Evolutionary conservation across 2,329 filamentous ascomycete species (phyloP).

Genomic region (Paecilomyces variotii): DNA sequence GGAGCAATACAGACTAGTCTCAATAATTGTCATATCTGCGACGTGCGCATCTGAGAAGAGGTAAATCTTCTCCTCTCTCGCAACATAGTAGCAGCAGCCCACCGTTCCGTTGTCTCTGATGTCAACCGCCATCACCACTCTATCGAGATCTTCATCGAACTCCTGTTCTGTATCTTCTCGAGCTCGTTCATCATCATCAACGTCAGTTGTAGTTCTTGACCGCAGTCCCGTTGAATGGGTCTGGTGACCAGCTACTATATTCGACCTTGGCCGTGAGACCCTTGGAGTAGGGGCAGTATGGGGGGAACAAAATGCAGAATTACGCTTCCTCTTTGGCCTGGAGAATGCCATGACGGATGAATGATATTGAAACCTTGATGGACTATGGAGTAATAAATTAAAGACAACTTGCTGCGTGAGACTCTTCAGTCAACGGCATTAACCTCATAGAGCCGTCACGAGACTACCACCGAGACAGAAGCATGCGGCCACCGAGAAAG

Average conservation of each 20-base stretch:
- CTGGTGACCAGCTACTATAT: neutral
- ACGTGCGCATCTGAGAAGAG: slow-evolving; percentile 69
- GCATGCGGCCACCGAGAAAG: too few species aligned
- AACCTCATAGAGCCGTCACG: neutral
- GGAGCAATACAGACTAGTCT: slow-evolving; percentile 38
- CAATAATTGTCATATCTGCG: slow-evolving; percentile 61
- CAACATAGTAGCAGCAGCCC: slow-evolving; percentile 78
- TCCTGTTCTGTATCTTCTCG: slow-evolving; percentile 11
- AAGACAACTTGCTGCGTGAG: neutral
- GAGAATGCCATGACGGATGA: neutral
- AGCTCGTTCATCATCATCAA: slow-evolving; percentile 16
- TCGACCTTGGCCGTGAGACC: slow-evolving; percentile 1
- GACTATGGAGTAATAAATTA: neutral
- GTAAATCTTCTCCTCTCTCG: slow-evolving; percentile 59
- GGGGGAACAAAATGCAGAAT: slow-evolving; percentile 1
- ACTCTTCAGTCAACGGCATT: neutral
- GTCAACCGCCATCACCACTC: slow-evolving; percentile 74
- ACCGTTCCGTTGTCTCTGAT: slow-evolving; percentile 61
- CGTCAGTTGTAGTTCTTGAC: neutral
- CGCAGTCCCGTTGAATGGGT: neutral
- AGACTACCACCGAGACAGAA: neutral
- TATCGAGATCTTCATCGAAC: slow-evolving; percentile 49
- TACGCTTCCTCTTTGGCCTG: slow-evolving; percentile 6
- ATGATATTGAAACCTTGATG: neutral
- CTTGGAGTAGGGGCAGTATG: slow-evolving; percentile 1